Evolutionary conservation across 192 early-diverging fungal species (phyloP).

Genomic region (Podila epigama): DNA sequence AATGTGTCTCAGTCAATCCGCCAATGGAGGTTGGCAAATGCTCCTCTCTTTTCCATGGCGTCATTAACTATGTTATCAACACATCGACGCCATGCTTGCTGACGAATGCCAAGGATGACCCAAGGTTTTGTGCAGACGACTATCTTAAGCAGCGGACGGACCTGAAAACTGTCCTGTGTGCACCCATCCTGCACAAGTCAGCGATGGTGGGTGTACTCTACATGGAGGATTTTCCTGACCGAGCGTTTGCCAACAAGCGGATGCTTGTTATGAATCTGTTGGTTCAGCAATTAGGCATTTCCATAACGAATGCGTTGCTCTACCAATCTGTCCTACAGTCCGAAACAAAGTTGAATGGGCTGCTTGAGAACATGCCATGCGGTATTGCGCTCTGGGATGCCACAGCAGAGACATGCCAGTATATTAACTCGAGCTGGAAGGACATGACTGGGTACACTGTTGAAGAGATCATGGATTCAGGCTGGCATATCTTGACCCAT

Average conservation of each 20-base stretch:
- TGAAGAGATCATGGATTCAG: slow-evolving; percentile 36
- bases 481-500: slow-evolving; percentile 28
- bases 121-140: slow-evolving; percentile 39
- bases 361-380: slow-evolving; percentile 48
- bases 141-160: slow-evolving; percentile 46
- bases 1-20: too few relatives aligned
- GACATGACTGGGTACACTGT: slow-evolving; percentile 41
- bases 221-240: slow-evolving; percentile 58
- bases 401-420: slow-evolving; percentile 29
- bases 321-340: slow-evolving; percentile 54
- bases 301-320: slow-evolving; percentile 57
- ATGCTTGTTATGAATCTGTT: slow-evolving; percentile 56
- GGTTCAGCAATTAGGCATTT: slow-evolving; percentile 59
- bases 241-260: slow-evolving; percentile 49
- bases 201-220: slow-evolving; percentile 53
- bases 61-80: slow-evolving; percentile 45
- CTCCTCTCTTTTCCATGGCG: slow-evolving; percentile 32
- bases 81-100: slow-evolving; percentile 25
- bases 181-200: slow-evolving; percentile 56
- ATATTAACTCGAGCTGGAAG: slow-evolving; percentile 45
- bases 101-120: slow-evolving; percentile 44
- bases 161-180: slow-evolving; percentile 53
- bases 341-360: slow-evolving; percentile 37
- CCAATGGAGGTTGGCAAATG: slow-evolving; percentile 24
- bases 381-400: slow-evolving; percentile 48